Base-by-base conservation (phyloP, 257 asterid species). In the Solanum verrucosum region DNA sequence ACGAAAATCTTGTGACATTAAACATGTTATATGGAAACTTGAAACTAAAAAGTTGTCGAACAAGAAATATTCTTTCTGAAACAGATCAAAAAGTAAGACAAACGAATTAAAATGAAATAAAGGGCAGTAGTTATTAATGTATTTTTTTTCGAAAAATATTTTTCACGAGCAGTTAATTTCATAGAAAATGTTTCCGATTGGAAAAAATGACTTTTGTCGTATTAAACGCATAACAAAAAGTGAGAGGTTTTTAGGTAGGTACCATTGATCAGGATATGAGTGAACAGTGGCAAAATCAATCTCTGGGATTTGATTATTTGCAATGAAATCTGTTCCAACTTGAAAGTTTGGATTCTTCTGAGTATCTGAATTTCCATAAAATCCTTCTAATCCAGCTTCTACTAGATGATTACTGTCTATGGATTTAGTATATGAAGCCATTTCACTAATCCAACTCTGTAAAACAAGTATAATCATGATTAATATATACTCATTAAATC, bases 301-400 rank as follows among this genome's bases (percentile, higher is more conserved):
- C 33, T 89, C 91, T 13, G 92, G 83, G 83, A 94, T 92, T 42
- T 89, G 96, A 88, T 94, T 94, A 87, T 94, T 94, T 73, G 87
- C 88, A 67, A 94, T 79, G 91, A 94, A 93, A 89, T 95, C 98
- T 4, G 95, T 94, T 56, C 98, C 98, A 5, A 89, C 88, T 81
- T 93, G 91, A 38, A 91, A 89, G 44, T 88, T 49, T 21, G 93
- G 94, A 87, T 90, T 93, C 86, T 89, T 91, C 18, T 89, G 78
- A 34, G 90, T 37, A 29, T 91, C 85, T 8, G 95, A 86, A 84
- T 49, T 72, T 9, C 96, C 97, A 63, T 94, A 93, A 71, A 95
- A 93, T 11, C 98, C 98, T 84, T 95, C 98, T 2, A 94, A 89
- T 37, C 98, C 98, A 9, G 88, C 93, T 90, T 93, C 96, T 31